Conservation (phyloP, 176 grass and related monocot species). For the Juncus effusus region DNA sequence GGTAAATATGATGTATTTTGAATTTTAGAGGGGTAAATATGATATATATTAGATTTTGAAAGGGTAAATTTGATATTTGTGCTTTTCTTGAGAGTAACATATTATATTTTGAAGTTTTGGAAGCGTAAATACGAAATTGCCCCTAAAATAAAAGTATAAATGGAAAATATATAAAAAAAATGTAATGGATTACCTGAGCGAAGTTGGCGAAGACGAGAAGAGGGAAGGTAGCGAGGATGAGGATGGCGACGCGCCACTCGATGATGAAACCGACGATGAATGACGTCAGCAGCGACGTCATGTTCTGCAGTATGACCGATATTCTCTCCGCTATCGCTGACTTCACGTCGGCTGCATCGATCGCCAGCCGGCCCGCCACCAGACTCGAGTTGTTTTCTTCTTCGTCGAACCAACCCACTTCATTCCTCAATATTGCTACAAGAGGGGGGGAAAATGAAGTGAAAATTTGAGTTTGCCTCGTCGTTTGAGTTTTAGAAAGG, state of each 20-base stretch:
- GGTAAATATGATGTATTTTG: too few species aligned
- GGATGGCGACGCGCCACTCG: conserved; percentile 83
- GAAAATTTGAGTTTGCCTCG: too few species aligned
- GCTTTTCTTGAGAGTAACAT: too few species aligned
- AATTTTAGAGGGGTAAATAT: too few species aligned
- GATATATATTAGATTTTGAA: too few species aligned
- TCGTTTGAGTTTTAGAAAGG: too few species aligned
- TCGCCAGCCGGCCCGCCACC: conserved; percentile 75
- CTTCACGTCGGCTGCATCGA: conserved; percentile 90
- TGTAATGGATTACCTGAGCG: conserved; percentile 55
- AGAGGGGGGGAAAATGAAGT: conserved; percentile 5
- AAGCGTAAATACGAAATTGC: too few species aligned
- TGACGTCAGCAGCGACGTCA: conserved; percentile 83
- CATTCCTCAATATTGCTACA: conserved; percentile 93
- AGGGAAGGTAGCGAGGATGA: conserved; percentile 95
- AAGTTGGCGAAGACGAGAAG: conserved; percentile 94
- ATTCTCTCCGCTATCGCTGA: conserved; percentile 93
- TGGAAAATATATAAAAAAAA: not conserved
- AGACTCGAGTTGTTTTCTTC: conserved; percentile 98
- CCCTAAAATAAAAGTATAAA: not conserved
- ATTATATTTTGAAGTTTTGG: too few species aligned
- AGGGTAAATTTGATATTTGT: too few species aligned
- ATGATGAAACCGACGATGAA: conserved; percentile 88
- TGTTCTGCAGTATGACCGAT: conserved; percentile 93
- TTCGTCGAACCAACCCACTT: conserved; percentile 97